phyloP scores from a whole-genome alignment of 176 grass and related monocot genomes.

The Lolium rigidum region DNA sequence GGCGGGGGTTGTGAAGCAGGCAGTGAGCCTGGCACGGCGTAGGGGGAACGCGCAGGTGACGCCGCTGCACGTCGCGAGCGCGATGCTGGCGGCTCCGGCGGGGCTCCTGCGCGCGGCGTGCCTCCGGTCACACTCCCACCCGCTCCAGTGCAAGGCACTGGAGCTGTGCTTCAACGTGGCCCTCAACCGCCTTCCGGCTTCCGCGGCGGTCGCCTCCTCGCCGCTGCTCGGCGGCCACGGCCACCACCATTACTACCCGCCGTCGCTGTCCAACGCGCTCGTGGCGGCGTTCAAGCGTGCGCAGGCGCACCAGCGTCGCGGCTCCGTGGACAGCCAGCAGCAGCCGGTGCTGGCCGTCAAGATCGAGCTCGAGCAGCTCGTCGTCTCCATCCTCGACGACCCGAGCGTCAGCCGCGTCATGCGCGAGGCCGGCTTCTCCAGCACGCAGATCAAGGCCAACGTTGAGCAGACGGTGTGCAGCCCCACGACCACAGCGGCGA shows the following conservation, averaged over 20 bases:
- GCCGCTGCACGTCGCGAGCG: slow-evolving; percentile 91
- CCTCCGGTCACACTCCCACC: slow-evolving; percentile 85
- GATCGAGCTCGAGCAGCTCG: slow-evolving; percentile 93
- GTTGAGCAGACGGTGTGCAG: slow-evolving; percentile 82
- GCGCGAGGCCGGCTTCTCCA: slow-evolving; percentile 98
- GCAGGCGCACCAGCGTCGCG: slow-evolving; percentile 89
- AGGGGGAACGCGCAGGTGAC: slow-evolving; percentile 93
- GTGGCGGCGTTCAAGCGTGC: slow-evolving; percentile 93
- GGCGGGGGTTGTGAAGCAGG: slow-evolving; percentile 79
- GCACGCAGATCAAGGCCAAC: slow-evolving; percentile 87
- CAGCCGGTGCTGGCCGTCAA: slow-evolving; percentile 88
- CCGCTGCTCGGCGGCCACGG: slow-evolving; percentile 53
- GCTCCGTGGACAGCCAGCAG: slow-evolving; percentile 87
- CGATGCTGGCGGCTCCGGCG: slow-evolving; percentile 74
- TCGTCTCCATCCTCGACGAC: slow-evolving; percentile 96
- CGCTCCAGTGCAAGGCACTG: slow-evolving; percentile 94
- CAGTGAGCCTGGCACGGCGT: slow-evolving; percentile 69
- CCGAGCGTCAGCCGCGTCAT: slow-evolving; percentile 95
- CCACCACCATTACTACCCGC: slow-evolving; percentile 62
- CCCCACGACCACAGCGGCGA: slow-evolving; percentile 39
- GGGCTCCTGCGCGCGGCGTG: slow-evolving; percentile 76
- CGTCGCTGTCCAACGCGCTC: slow-evolving; percentile 89
- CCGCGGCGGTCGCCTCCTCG: slow-evolving; percentile 50
- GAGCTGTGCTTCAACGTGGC: slow-evolving; percentile 99
- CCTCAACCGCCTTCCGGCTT: slow-evolving; percentile 83